These are phyloP conservation scores for Citrus trifoliata DNA, from an alignment of 345 rosid genomes.

Conservation along the genomic window DNA sequence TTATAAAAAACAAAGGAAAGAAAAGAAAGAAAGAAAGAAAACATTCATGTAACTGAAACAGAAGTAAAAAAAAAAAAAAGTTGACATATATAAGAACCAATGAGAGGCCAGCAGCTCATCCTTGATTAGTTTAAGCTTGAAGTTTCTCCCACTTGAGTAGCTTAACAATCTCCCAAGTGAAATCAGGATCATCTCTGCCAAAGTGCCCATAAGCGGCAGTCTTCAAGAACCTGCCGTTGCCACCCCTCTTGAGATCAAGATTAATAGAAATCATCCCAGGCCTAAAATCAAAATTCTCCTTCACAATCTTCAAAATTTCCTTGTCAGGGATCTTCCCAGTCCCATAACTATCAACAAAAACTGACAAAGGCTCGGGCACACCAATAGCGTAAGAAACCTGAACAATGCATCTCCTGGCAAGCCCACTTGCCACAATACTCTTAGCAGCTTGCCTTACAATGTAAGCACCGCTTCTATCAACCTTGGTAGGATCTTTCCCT, in stretches of 20 bases:
- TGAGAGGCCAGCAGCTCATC: background rate
- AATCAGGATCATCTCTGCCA: slow-evolving; percentile 51
- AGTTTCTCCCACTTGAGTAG: slow-evolving; percentile 47
- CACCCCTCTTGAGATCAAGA: slow-evolving; percentile 55
- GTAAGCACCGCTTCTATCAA: slow-evolving; percentile 79
- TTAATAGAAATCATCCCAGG: slow-evolving; percentile 62
- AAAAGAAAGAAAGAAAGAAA: background rate
- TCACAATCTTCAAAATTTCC: slow-evolving; percentile 58
- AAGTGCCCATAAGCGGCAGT: slow-evolving; percentile 63
- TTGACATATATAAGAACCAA: too few species aligned
- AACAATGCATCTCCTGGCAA: slow-evolving; percentile 59
- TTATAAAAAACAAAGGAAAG: background rate
- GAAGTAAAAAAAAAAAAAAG: too few species aligned
- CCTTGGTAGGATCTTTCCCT: slow-evolving; percentile 76
- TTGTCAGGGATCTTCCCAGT: slow-evolving; percentile 55
- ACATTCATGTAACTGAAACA: background rate
- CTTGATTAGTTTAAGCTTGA: slow-evolving; percentile 25
- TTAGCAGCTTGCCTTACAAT: slow-evolving; percentile 69
- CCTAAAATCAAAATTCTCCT: slow-evolving; percentile 60
- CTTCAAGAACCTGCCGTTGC: slow-evolving; percentile 55
- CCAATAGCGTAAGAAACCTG: slow-evolving; percentile 68
- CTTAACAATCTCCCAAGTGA: slow-evolving; percentile 64
- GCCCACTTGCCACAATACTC: slow-evolving; percentile 52
- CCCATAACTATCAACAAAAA: slow-evolving; percentile 48
- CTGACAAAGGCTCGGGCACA: slow-evolving; percentile 56